Conservation (phyloP, 441 rosid genomes). For the Erysimum cheiri region DNA sequence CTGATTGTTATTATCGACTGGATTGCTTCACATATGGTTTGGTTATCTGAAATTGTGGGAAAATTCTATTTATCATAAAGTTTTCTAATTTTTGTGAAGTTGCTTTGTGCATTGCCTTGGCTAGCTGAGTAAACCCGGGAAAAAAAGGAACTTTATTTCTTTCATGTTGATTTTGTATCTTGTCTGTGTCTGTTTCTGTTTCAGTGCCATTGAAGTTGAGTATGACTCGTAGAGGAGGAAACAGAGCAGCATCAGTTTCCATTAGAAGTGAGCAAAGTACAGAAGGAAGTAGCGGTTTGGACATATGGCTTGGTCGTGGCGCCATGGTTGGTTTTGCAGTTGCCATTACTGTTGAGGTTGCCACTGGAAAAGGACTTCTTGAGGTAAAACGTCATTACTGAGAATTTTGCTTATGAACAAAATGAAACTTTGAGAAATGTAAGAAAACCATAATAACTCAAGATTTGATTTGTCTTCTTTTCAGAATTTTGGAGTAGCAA, state of each 20-base stretch:
- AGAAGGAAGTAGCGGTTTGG: slow-evolving; percentile 59
- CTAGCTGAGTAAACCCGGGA: not conserved
- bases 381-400: slow-evolving; percentile 56
- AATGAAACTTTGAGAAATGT: not conserved
- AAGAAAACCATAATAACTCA: not conserved
- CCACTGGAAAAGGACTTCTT: slow-evolving; percentile 88
- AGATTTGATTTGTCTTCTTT: slow-evolving; percentile 1
- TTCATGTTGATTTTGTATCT: not conserved
- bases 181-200: slow-evolving; percentile 5
- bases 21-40: not conserved
- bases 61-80: not conserved
- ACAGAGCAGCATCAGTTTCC: slow-evolving; percentile 54
- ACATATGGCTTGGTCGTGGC: slow-evolving; percentile 86
- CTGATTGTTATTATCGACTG: not conserved
- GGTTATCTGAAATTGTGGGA: not conserved
- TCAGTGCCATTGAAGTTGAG: slow-evolving; percentile 51
- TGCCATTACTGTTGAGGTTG: slow-evolving; percentile 70
- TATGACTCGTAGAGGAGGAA: slow-evolving; percentile 38
- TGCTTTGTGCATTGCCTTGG: slow-evolving; percentile 3
- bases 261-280: slow-evolving; percentile 73
- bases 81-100: not conserved
- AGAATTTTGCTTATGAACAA: not conserved
- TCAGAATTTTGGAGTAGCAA: slow-evolving; percentile 89
- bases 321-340: slow-evolving; percentile 93
- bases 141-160: not conserved